phyloP scores from a whole-genome alignment of 371 early-diverging fungal genomes.

The Mucor lusitanicus region DNA sequence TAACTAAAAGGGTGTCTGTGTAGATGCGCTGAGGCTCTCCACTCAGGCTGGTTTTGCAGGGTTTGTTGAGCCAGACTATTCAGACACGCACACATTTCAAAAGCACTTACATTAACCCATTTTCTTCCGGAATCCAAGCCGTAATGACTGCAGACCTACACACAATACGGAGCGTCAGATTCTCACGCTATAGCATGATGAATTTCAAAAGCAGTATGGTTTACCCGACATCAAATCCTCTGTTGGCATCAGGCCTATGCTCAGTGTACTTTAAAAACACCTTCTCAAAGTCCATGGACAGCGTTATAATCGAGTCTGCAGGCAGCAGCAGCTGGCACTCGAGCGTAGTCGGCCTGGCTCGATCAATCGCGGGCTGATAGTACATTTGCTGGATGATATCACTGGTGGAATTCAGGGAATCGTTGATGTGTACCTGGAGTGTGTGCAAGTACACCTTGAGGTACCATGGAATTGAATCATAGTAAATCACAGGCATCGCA shows the following conservation, averaged over 20 bases:
- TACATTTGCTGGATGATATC: conserved; percentile 54
- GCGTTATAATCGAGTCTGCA: conserved; percentile 61
- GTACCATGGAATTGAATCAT: conserved; percentile 91
- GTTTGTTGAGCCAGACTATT: background rate
- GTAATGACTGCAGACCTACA: conserved; percentile 46
- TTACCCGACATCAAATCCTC: conserved; percentile 91
- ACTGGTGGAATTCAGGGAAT: background rate
- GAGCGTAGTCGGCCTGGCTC: conserved; percentile 80
- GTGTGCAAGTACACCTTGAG: conserved; percentile 90
- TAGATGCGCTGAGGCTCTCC: conserved; percentile 61
- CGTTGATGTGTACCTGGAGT: conserved; percentile 52
- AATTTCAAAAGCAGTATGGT: background rate
- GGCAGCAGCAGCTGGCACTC: conserved; percentile 76
- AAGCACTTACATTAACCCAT: conserved; percentile 8
- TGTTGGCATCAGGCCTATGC: conserved; percentile 95
- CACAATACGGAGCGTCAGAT: conserved; percentile 4
- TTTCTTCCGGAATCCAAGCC: conserved; percentile 23
- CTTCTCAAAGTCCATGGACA: conserved; percentile 83
- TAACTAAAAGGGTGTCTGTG: conserved; percentile 82
- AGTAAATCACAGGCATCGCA: conserved; percentile 58
- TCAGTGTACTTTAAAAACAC: conserved; percentile 92
- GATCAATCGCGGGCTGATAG: conserved; percentile 77
- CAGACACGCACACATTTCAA: background rate
- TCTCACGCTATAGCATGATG: conserved; percentile 1
- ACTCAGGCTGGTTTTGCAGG: conserved; percentile 4